Evolutionary conservation across 176 grass and related monocot species (phyloP).

Genomic region (Saccharum officinarum): DNA sequence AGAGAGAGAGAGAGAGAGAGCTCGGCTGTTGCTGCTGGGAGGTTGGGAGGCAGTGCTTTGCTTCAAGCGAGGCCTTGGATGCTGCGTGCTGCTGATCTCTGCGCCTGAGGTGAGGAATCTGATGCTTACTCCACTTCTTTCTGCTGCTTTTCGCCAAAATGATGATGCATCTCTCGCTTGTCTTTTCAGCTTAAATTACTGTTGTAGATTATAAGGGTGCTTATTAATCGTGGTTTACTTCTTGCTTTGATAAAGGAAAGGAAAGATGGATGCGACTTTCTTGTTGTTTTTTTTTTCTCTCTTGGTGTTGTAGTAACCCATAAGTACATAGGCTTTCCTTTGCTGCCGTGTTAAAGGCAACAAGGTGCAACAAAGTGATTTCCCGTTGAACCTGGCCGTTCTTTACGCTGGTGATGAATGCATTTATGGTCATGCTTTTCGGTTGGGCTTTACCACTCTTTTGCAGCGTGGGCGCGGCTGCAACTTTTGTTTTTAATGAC

Average conservation of each 20-base stretch:
- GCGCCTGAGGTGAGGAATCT: slow-evolving; percentile 47
- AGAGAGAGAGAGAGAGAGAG: background rate
- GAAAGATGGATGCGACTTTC: background rate
- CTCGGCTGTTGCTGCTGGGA: slow-evolving; percentile 4
- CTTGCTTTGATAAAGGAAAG: slow-evolving; percentile 29
- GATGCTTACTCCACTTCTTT: background rate
- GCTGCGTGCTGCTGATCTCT: slow-evolving; percentile 1
- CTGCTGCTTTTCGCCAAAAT: background rate
- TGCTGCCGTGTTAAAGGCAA: slow-evolving; percentile 32
- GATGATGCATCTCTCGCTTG: background rate
- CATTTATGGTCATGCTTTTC: slow-evolving; percentile 38
- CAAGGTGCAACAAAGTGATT: slow-evolving; percentile 35
- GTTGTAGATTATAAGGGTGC: slow-evolving; percentile 22
- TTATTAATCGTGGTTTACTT: background rate
- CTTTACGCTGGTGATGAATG: slow-evolving; percentile 50
- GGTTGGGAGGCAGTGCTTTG: slow-evolving; percentile 14
- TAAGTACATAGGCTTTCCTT: slow-evolving; percentile 12
- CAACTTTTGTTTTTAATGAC: slow-evolving; percentile 30
- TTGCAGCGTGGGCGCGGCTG: slow-evolving; percentile 25
- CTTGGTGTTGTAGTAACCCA: background rate
- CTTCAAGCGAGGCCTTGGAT: slow-evolving; percentile 12
- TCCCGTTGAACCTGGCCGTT: slow-evolving; percentile 6
- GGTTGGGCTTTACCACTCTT: slow-evolving; percentile 31
- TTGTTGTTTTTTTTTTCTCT: background rate
- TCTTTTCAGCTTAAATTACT: slow-evolving; percentile 11